Evolutionary conservation across 129 eudicot species (phyloP), one percentile per base, ranked within the genome.

Genomic region (Escallonia rubra): DNA sequence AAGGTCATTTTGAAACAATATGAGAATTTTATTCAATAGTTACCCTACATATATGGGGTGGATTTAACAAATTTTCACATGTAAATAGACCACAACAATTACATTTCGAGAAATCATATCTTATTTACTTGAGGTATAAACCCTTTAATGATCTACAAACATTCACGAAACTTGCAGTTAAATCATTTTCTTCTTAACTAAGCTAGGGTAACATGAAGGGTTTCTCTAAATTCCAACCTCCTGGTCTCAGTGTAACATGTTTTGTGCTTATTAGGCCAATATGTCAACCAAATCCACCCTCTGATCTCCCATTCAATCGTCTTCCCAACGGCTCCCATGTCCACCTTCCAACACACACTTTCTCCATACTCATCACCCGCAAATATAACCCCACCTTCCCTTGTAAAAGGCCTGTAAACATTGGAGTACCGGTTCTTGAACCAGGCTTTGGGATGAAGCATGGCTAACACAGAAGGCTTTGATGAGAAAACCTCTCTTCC

Each of bases 351-450:
- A 41, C 73, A 57, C 81, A 92, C 91, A 59, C 83, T 92, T 45
- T 83, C 91, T 4, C 98, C 98, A 49, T 92, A 92, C 84, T 92
- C 95, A 59, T 92, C 96, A 0, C 86, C 75, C 0, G 98, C 98
- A 61, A 92, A 92, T 1, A 92, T 53, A 0, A 92, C 87, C 40
- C 96, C 98, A 52, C 98, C 98, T 52, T 80, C 87, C 80, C 94
- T 81, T 1, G 95, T 92, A 52, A 92, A 92, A 11, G 98, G 96
- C 78, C 98, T 42, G 55, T 92, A 47, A 3, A 74, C 96, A 44
- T 69, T 88, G 46, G 83, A 77, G 64, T 92, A 92, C 16, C 98
- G 70, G 43, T 92, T 74, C 62, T 72, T 88, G 75, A 92, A 92
- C 98, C 98, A 92, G 4, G 98, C 81, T 64, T 75, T 78, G 3